Base-by-base conservation (phyloP, 805 yeast genomes). In the Wickerhamiella sorbophila region DNA sequence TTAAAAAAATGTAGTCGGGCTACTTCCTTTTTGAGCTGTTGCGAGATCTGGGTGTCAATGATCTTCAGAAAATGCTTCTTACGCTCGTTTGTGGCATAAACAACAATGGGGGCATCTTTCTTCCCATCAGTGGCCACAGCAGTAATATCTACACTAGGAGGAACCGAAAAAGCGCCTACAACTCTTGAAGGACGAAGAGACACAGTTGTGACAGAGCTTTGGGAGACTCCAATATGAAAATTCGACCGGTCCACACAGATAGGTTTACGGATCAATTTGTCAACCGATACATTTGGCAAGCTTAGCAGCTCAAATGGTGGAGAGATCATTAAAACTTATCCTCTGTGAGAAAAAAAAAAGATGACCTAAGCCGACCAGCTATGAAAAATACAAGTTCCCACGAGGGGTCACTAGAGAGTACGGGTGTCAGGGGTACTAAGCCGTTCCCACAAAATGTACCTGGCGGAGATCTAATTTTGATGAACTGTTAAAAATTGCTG, bases 101-200 rank as follows among this genome's bases (percentile, higher is more conserved):
- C 48, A 8, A 43, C 36, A 10, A 41, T 36, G 3, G 40, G 40
- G 1, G 27, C 36, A 2, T 40, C 46, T 4, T 32, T 12, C 8
- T 38, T 40, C 4, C 41, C 24, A n/a, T 36, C 31, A 6, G 21
- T 18, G 5, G 40, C 38, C 8, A 55, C 39, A 3, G 60, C 54
- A 1, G 59, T 49, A 14, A 60, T 45, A 3, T 34, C 31, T 9
- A 55, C 52, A 12, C 52, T 55, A 3, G 63, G 63, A 2, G 64
- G 50, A 3, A 61, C 52, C 6, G 62, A 50, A 33, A 52, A 53
- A 1, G 64, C 53, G 47, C 59, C 52, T 18, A 52, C 40, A 12
- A 56, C 51, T 33, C 53, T 58, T 6, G 65, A 63, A 17, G 65
- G 65, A 6, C 46, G 42, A 15, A 59, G 41, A 1, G 53, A 38